phyloP scores from a whole-genome alignment of 2,329 filamentous ascomycete genomes.

The Diaporthe sp. region DNA sequence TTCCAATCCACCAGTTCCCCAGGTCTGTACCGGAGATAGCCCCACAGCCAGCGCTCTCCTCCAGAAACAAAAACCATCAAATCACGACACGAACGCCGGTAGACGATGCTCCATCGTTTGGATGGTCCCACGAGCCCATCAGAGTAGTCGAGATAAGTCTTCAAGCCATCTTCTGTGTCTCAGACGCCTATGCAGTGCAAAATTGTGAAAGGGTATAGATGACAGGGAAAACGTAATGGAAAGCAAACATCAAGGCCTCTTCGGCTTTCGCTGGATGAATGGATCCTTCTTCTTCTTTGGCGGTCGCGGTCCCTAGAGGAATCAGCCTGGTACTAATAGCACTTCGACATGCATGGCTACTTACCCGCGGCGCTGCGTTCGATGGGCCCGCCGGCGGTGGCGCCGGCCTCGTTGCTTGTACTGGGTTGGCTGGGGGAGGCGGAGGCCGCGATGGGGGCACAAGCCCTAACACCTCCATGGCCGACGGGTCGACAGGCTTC shows the following conservation, averaged over 20 bases:
- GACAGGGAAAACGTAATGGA: not conserved
- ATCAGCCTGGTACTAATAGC: not conserved
- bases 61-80: not conserved
- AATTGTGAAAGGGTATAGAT: conserved; percentile 18
- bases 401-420: conserved; percentile 27
- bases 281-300: conserved; percentile 53
- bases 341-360: not conserved
- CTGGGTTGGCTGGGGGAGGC: conserved; percentile 40
- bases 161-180: not conserved
- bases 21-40: not conserved
- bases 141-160: conserved; percentile 1
- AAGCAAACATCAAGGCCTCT: conserved; percentile 35
- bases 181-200: conserved; percentile 10
- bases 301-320: conserved; percentile 15
- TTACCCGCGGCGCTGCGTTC: conserved; percentile 27
- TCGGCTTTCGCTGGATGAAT: conserved; percentile 57
- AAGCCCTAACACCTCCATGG: conserved; percentile 65
- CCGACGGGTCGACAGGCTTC: conserved; percentile 60
- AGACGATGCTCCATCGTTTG: conserved; percentile 17
- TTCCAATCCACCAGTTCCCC: not conserved
- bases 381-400: conserved; percentile 23
- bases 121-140: not conserved
- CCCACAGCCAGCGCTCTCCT: not conserved
- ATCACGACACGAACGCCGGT: conserved; percentile 1
- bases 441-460: conserved; percentile 59